phyloP scores from a whole-genome alignment of 345 rosid genomes.

The Rubroshorea leprosula region DNA sequence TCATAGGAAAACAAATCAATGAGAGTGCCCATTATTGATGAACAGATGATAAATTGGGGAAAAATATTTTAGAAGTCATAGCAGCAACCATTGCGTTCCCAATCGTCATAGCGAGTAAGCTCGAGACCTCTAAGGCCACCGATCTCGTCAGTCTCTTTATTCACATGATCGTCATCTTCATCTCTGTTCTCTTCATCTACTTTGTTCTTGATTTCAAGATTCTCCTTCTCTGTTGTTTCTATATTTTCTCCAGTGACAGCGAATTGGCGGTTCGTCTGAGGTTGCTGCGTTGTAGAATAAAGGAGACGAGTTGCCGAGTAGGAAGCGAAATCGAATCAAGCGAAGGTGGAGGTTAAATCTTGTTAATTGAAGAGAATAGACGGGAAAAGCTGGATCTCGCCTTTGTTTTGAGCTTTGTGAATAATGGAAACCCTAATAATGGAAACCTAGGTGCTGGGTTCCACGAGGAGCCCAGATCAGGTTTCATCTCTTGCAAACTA shows the following conservation, averaged over 20 bases:
- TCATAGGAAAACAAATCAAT: too few species aligned
- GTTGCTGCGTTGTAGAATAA: slow-evolving; percentile 12
- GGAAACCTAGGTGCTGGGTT: too few species aligned
- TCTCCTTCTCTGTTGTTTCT: slow-evolving; percentile 24
- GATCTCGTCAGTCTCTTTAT: slow-evolving; percentile 65
- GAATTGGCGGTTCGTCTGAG: slow-evolving; percentile 33
- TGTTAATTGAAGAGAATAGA: slow-evolving; percentile 22
- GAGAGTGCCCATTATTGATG: too few species aligned
- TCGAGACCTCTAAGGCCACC: slow-evolving; percentile 86
- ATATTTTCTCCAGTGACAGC: slow-evolving; percentile 18
- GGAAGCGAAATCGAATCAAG: slow-evolving; percentile 13
- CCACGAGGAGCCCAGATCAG: too few species aligned
- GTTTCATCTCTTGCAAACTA: too few species aligned
- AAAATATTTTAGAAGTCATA: slow-evolving; percentile 82
- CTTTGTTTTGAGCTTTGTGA: slow-evolving; percentile 21
- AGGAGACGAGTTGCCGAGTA: slow-evolving; percentile 25
- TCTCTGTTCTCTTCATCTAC: slow-evolving; percentile 24
- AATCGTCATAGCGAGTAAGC: slow-evolving; percentile 91
- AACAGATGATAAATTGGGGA: too few species aligned
- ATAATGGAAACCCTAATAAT: too few species aligned
- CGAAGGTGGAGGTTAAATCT: not conserved
- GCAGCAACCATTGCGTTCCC: slow-evolving; percentile 94
- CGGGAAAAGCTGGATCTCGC: slow-evolving; percentile 30
- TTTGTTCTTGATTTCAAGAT: slow-evolving; percentile 8
- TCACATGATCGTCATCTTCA: slow-evolving; percentile 34